A percentile compares a stretch with the other conserved stretches of the same genome.
phyloP scores from a whole-genome alignment of 176 grass and related monocot genomes.

The Triticum turgidum region DNA sequence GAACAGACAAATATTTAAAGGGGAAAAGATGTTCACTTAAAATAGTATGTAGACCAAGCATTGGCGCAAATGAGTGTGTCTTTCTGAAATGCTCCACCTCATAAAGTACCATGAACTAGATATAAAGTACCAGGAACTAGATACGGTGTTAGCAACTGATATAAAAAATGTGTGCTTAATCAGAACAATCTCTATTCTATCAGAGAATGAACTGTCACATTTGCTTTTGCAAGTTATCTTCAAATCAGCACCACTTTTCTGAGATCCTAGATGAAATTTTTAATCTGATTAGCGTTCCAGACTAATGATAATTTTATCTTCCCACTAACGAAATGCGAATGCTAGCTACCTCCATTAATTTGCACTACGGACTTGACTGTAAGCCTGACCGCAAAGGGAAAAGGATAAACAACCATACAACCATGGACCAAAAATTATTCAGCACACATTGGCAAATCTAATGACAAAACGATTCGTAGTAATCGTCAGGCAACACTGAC shows the following conservation, averaged over 20 bases:
- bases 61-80: not conserved
- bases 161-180: not conserved
- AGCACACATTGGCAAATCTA: not conserved
- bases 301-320: not conserved
- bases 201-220: not conserved
- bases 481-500: not conserved
- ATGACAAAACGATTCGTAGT: not conserved
- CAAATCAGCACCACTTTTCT: slow-evolving; percentile 14
- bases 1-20: not conserved
- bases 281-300: not conserved
- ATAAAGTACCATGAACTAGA: not conserved
- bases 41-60: not conserved
- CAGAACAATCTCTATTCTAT: not conserved
- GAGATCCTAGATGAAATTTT: not conserved
- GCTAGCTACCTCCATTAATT: not conserved
- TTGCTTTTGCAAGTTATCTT: slow-evolving; percentile 24
- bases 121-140: not conserved
- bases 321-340: not conserved
- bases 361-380: not conserved
- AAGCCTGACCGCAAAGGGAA: not conserved
- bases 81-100: slow-evolving; percentile 20
- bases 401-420: too few species aligned
- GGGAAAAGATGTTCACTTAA: not conserved
- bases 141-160: not conserved
- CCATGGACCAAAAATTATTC: not conserved